Conservation (phyloP, 495 filamentous ascomycete genomes). For the Neurospora sp. region DNA sequence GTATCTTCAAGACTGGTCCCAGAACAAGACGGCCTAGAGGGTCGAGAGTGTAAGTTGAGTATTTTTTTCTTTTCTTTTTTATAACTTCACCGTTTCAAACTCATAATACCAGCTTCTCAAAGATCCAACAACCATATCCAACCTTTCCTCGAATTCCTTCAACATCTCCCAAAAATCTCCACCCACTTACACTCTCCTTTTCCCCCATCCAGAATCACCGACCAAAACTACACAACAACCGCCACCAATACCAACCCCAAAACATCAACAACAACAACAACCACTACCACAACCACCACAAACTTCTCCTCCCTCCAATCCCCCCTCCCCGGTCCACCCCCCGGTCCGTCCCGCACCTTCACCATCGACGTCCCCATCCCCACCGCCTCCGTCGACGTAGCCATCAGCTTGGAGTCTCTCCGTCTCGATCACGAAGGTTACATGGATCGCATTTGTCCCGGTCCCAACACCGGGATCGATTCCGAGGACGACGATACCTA, state of each 20-base stretch:
- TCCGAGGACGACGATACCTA: slow-evolving; percentile 7
- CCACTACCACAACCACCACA: background rate
- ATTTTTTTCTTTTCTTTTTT: background rate
- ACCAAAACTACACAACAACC: background rate
- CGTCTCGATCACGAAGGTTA: slow-evolving; percentile 25
- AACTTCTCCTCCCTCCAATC: slow-evolving; percentile 4
- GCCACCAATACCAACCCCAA: background rate
- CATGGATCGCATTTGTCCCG: slow-evolving; percentile 23
- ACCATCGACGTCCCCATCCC: slow-evolving; percentile 40
- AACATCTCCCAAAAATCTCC: background rate
- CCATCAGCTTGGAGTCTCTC: slow-evolving; percentile 26
- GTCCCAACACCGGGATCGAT: slow-evolving; percentile 12
- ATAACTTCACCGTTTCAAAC: background rate
- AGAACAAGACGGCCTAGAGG: slow-evolving; percentile 30
- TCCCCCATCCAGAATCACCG: background rate
- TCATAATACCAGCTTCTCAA: background rate
- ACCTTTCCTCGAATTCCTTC: background rate
- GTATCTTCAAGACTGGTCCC: slow-evolving; percentile 36
- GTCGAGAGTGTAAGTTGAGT: slow-evolving; percentile 23
- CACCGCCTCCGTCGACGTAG: slow-evolving; percentile 17
- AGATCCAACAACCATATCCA: background rate
- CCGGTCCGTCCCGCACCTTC: slow-evolving; percentile 38
- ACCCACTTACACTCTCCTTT: background rate
- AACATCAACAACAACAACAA: background rate
- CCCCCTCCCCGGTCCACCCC: slow-evolving; percentile 11